These are phyloP conservation scores for Rhodotorula taiwanensis DNA, from an alignment of 768 basidiomycete genomes.

Conservation along the genomic window DNA sequence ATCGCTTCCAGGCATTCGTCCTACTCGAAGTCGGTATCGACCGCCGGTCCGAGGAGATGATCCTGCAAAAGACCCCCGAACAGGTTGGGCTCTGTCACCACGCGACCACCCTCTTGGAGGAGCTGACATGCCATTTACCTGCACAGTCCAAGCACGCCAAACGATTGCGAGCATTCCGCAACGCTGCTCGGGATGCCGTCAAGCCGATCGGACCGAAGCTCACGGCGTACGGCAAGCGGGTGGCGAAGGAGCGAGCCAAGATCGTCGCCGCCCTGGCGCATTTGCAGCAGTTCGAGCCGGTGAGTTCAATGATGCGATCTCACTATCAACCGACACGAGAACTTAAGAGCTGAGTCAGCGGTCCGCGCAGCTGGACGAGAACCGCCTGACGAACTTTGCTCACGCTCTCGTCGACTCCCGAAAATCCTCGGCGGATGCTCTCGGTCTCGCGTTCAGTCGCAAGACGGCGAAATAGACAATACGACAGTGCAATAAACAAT, in stretches of 20 bases:
- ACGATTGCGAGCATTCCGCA: constrained; percentile 25
- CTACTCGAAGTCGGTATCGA: constrained; percentile 53
- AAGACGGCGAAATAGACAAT: constrained; percentile 12
- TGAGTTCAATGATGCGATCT: too few relatives aligned
- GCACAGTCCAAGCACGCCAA: constrained; percentile 26
- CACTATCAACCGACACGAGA: too few relatives aligned
- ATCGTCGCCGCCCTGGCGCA: constrained; percentile 5
- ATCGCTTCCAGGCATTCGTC: constrained; percentile 57
- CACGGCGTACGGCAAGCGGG: constrained; percentile 30
- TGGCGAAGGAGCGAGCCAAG: constrained; percentile 31
- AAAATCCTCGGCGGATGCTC: constrained; percentile 13
- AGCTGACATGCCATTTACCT: too few relatives aligned
- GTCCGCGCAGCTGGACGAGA: constrained; percentile 22
- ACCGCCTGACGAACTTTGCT: constrained; percentile 20
- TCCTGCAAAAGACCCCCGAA: constrained; percentile 6
- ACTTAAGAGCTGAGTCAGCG: too few relatives aligned
- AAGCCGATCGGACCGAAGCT: constrained; percentile 16
- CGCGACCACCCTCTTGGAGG: too few relatives aligned
- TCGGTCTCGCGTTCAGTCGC: constrained; percentile 25
- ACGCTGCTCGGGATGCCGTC: constrained; percentile 19
- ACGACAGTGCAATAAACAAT: not conserved
- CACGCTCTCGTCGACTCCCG: constrained; percentile 28
- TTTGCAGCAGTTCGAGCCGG: constrained; percentile 12
- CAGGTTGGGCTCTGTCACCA: constrained; percentile 12
- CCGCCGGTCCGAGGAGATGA: constrained; percentile 15